Evolutionary conservation across 2,329 filamentous ascomycete genomes (phyloP).

Genomic region (Trichoderma atrobrunneum): DNA sequence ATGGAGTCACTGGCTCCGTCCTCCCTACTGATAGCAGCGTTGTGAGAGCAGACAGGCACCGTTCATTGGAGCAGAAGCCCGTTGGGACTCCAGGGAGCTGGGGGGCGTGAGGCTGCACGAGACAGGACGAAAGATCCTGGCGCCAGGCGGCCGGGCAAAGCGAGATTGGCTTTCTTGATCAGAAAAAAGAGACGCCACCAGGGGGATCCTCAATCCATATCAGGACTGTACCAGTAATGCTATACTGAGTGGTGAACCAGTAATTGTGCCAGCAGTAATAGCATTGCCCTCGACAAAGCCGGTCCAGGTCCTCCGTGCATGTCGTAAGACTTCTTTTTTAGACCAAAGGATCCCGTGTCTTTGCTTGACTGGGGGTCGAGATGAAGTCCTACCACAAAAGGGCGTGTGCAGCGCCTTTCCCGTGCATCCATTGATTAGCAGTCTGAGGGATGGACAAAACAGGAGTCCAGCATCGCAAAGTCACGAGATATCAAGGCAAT

Average conservation of each 20-base stretch:
- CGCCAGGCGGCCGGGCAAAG: neutral
- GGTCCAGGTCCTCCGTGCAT: neutral
- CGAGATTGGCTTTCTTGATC: slow-evolving; percentile 10
- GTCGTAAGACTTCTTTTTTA: neutral
- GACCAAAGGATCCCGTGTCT: neutral
- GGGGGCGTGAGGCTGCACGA: neutral
- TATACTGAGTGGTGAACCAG: neutral
- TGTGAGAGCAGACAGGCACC: neutral
- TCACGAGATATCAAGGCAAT: neutral
- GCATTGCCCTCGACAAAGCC: neutral
- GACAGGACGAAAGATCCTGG: neutral
- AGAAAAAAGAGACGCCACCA: neutral
- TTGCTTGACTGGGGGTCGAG: neutral
- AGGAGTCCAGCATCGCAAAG: neutral
- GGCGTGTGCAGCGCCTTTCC: neutral
- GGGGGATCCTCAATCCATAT: neutral
- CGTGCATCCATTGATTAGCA: neutral
- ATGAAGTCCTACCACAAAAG: neutral
- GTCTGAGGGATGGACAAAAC: neutral
- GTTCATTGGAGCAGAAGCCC: neutral
- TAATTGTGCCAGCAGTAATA: neutral
- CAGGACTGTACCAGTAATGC: neutral
- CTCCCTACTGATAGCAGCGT: neutral
- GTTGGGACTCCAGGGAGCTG: neutral
- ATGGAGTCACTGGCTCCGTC: neutral